Base-by-base conservation (phyloP, 805 yeast species). In the Kodamaea fukazawae region DNA sequence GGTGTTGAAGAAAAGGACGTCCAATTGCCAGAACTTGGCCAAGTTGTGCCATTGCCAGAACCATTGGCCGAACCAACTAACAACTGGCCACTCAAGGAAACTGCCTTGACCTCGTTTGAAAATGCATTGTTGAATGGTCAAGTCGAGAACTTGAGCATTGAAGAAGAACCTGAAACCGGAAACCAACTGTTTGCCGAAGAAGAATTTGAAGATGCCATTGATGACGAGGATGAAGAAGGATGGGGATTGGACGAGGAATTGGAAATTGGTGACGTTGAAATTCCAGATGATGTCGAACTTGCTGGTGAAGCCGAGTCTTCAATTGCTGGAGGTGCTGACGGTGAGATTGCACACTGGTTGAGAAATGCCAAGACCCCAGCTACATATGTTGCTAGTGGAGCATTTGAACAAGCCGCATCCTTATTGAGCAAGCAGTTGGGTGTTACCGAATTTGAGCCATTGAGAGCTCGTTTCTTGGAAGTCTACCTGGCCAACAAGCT, bases 341-440 rank as follows among this genome's bases (percentile, higher is more conserved):
- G 76, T 18, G 96, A 90, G 58, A 64, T 80, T 23, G 81, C 82
- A 3, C 63, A 64, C 43, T 95, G 99, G 99, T 76, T 86, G 22
- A 83, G 91, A 49, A 87, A 85, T 63, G 86, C 96, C 12, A 85
- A 83, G 47, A 76, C 90, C 41, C 88, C 97, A 4, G 97, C 96
- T 22, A 88, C 87, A 18, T 86, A 88, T 53, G 89, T 84, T 54
- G 97, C 99, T 2, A 89, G 96, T 2, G 99, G 99, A 53, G 86
- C 95, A 4, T 91, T 91, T 59, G 97, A 89, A 50, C 85, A 91
- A 39, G 99, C 98, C 28, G 93, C 96, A 29, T 95, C 89, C 54
- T 77, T 95, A 57, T 75, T 93, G 54, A 81, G 83, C 69, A 84
- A 91, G 55, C 99, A 95, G 64, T 72, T 83, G 32, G 99, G 97